A percentile compares a stretch with the other conserved stretches of the same genome.
Evolutionary conservation across 441 rosid genomes (phyloP).

Genomic region (Gossypium lobatum): DNA sequence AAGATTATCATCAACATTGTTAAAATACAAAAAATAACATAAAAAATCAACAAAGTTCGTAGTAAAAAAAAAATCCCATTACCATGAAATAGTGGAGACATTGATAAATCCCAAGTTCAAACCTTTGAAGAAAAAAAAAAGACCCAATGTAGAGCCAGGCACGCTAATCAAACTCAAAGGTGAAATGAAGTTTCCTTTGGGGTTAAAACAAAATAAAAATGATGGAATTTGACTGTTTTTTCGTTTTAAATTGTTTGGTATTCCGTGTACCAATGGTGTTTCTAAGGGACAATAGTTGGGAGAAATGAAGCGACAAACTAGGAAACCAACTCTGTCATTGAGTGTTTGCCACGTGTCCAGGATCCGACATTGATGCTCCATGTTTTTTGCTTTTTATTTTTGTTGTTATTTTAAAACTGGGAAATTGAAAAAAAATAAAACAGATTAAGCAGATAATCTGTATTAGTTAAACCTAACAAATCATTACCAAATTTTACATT

Average conservation of each 20-base stretch:
- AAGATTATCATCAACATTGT: not conserved
- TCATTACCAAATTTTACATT: not conserved
- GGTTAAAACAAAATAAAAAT: not conserved
- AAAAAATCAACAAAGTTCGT: not conserved
- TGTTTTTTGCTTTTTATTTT: constrained; percentile 13
- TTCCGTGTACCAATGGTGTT: constrained; percentile 23
- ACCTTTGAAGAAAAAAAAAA: constrained; percentile 6
- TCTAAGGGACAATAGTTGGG: not conserved
- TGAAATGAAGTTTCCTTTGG: not conserved
- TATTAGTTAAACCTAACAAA: not conserved
- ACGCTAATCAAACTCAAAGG: constrained; percentile 11
- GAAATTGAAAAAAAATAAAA: not conserved
- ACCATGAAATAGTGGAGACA: not conserved
- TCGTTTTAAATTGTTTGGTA: constrained; percentile 13
- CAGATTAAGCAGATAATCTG: not conserved
- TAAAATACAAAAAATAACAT: not conserved
- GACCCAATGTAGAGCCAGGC: constrained; percentile 8
- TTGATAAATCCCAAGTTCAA: not conserved
- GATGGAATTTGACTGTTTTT: not conserved
- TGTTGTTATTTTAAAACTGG: not conserved
- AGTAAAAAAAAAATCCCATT: not conserved
- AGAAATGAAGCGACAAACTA: constrained; percentile 16
- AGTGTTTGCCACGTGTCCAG: constrained; percentile 28
- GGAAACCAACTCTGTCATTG: constrained; percentile 17
- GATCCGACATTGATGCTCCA: constrained; percentile 23